Percentiles rank a stretch among this genome's conserved stretches.
These are phyloP conservation scores for Effrenium voratum DNA, from an alignment of 73 alveolate species.

Conservation along the genomic window DNA sequence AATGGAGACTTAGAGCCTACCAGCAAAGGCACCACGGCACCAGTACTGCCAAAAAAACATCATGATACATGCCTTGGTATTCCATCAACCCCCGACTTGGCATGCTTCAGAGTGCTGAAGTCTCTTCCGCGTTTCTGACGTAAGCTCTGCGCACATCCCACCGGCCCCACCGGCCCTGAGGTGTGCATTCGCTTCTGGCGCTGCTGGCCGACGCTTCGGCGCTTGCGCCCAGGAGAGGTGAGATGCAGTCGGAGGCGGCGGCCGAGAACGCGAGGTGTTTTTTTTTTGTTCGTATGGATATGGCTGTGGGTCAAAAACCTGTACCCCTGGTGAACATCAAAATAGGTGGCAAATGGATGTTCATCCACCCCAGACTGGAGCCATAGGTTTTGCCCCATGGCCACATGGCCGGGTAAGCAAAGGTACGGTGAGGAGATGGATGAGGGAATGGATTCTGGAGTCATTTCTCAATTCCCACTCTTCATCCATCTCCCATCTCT, in stretches of 20 bases:
- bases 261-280: background rate
- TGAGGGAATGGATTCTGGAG: too few species aligned
- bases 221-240: background rate
- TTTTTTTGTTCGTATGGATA: background rate
- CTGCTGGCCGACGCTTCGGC: slow-evolving; percentile 56
- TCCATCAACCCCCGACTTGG: background rate
- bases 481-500: too few species aligned
- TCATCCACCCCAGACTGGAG: too few species aligned
- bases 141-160: background rate
- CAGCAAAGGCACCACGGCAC: background rate
- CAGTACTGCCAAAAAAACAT: background rate
- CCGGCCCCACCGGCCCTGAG: background rate
- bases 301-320: too few species aligned
- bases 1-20: background rate
- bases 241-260: background rate
- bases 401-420: too few species aligned
- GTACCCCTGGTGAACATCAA: too few species aligned
- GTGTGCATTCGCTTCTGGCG: slow-evolving; percentile 70
- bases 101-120: background rate
- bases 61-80: background rate
- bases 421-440: too few species aligned
- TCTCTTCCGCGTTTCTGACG: background rate
- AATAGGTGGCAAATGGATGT: too few species aligned
- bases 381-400: too few species aligned
- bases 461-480: too few species aligned